These are phyloP conservation scores for Psilocybe sp. DNA, from an alignment of 768 basidiomycete species.

Conservation along the genomic window DNA sequence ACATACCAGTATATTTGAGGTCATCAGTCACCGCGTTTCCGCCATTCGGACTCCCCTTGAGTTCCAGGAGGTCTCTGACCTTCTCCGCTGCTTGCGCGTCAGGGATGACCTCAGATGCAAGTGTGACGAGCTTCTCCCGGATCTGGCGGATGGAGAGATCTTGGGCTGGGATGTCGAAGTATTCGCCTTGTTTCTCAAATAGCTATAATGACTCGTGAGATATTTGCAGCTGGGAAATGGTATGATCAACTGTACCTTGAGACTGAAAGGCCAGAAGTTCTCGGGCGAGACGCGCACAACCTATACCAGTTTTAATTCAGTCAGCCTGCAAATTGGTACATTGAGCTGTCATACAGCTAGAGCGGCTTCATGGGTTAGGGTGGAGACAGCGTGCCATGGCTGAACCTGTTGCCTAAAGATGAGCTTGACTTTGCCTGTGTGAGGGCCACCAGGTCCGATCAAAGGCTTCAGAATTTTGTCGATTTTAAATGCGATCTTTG, in stretches of 20 bases:
- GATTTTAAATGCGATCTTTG: slow-evolving; percentile 58
- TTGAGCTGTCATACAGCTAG: slow-evolving; percentile 55
- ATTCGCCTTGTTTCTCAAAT: slow-evolving; percentile 74
- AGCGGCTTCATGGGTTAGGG: slow-evolving; percentile 76
- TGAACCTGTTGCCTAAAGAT: slow-evolving; percentile 73
- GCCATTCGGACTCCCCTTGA: slow-evolving; percentile 69
- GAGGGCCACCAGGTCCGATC: slow-evolving; percentile 55
- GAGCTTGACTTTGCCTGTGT: slow-evolving; percentile 70
- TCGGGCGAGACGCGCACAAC: slow-evolving; percentile 69
- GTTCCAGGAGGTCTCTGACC: slow-evolving; percentile 60
- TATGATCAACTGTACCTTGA: slow-evolving; percentile 41
- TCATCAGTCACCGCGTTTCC: slow-evolving; percentile 82
- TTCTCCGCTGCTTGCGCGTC: slow-evolving; percentile 39
- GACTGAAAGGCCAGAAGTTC: slow-evolving; percentile 78
- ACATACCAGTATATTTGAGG: slow-evolving; percentile 85
- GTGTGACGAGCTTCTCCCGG: slow-evolving; percentile 65
- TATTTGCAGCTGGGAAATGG: neutral
- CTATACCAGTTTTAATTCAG: slow-evolving; percentile 27
- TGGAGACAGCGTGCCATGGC: slow-evolving; percentile 79
- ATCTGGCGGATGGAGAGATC: slow-evolving; percentile 67
- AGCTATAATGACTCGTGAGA: slow-evolving; percentile 42
- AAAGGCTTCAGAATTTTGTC: slow-evolving; percentile 60
- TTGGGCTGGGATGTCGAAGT: slow-evolving; percentile 73
- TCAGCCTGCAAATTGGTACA: neutral
- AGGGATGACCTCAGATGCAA: slow-evolving; percentile 56